phyloP scores from a whole-genome alignment of 1,139 yeast genomes.

The Suhomyces bokatorum region DNA sequence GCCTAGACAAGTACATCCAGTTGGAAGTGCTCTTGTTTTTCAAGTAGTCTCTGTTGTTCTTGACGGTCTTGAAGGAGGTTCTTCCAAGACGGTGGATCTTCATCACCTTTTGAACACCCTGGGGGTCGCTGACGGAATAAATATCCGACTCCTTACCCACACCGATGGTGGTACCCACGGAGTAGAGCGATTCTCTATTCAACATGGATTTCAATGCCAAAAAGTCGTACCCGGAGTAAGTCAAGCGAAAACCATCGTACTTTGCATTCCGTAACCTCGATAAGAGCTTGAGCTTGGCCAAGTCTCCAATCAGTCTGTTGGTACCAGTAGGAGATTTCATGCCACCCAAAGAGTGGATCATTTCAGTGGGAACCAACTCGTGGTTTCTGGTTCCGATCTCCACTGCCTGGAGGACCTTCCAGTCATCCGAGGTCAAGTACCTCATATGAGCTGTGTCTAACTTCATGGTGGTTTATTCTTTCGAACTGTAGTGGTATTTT shows the following conservation, averaged over 20 bases:
- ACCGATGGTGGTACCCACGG: conserved; percentile 87
- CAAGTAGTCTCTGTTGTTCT: conserved; percentile 89
- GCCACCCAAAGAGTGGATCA: conserved; percentile 81
- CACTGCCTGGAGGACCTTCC: conserved; percentile 82
- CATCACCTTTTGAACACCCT: conserved; percentile 68
- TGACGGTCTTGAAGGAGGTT: conserved; percentile 87
- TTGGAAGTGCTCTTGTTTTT: conserved; percentile 64
- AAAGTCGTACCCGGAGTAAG: conserved; percentile 89
- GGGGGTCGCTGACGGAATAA: conserved; percentile 73
- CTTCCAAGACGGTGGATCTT: conserved; percentile 93
- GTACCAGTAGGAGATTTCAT: conserved; percentile 76
- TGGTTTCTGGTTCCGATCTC: conserved; percentile 92
- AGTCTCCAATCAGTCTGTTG: conserved; percentile 74
- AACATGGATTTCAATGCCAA: conserved; percentile 82
- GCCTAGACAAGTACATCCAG: conserved; percentile 90
- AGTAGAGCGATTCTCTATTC: conserved; percentile 69
- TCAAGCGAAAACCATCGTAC: conserved; percentile 88
- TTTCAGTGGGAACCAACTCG: conserved; percentile 87
- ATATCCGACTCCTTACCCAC: conserved; percentile 98
- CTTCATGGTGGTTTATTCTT: conserved; percentile 56
- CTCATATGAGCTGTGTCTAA: conserved; percentile 92
- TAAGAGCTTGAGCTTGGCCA: conserved; percentile 82
- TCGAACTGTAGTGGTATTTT: neutral
- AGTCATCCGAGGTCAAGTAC: conserved; percentile 86
- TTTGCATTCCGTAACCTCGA: conserved; percentile 79